These are phyloP conservation scores for Meyerozyma smithsonii DNA, from an alignment of 1,139 yeast genomes.

Conservation along the genomic window DNA sequence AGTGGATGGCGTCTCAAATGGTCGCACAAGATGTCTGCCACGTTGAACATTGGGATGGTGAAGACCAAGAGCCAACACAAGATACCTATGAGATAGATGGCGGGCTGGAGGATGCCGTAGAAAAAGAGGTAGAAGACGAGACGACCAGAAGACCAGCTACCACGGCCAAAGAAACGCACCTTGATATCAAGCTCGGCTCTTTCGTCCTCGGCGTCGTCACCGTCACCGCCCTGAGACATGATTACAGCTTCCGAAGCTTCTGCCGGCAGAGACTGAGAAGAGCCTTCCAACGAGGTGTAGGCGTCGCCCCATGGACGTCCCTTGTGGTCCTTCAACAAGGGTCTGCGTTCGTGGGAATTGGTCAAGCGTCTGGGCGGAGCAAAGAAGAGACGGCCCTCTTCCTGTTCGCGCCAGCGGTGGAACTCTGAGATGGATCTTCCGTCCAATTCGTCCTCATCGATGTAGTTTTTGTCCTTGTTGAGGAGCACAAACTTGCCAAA, in stretches of 20 bases:
- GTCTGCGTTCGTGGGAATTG: slow-evolving; percentile 30
- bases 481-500: slow-evolving; percentile 87
- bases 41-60: slow-evolving; percentile 89
- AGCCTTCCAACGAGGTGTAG: slow-evolving; percentile 28
- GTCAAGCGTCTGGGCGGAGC: slow-evolving; percentile 56
- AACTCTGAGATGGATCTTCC: slow-evolving; percentile 85
- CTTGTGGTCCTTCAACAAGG: slow-evolving; percentile 40
- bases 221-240: no score
- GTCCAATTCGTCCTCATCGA: slow-evolving; percentile 83
- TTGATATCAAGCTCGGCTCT: slow-evolving; percentile 31
- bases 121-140: slow-evolving; percentile 71
- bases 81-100: slow-evolving; percentile 50
- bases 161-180: slow-evolving; percentile 81
- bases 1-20: slow-evolving; percentile 90
- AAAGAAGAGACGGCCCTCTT: slow-evolving; percentile 65
- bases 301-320: slow-evolving; percentile 41
- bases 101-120: slow-evolving; percentile 67
- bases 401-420: slow-evolving; percentile 82
- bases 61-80: slow-evolving; percentile 81
- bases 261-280: slow-evolving; percentile 3
- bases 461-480: slow-evolving; percentile 71
- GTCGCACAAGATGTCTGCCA: slow-evolving; percentile 52
- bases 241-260: slow-evolving; percentile 10
- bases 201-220: slow-evolving; percentile 24
- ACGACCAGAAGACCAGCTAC: slow-evolving; percentile 86